Evolutionary conservation across 257 asterid genomes (phyloP).

Genomic region (Solanum etuberosum): DNA sequence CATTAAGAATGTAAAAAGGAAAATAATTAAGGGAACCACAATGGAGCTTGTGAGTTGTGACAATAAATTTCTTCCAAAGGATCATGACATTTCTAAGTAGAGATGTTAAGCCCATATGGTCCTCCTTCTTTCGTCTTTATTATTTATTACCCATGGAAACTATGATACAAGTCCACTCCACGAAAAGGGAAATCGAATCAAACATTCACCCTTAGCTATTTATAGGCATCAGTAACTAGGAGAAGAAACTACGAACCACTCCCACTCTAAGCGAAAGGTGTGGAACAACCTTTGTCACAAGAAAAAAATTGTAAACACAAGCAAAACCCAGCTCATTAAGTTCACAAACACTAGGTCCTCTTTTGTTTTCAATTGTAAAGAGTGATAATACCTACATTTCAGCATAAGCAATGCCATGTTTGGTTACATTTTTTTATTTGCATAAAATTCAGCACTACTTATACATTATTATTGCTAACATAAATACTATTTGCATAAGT

Average conservation of each 20-base stretch:
- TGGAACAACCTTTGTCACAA: neutral
- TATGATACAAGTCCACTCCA: neutral
- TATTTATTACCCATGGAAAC: neutral
- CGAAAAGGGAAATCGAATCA: neutral
- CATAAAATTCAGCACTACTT: neutral
- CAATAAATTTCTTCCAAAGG: neutral
- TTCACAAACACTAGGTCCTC: neutral
- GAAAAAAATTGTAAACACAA: neutral
- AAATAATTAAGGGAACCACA: neutral
- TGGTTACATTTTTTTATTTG: neutral
- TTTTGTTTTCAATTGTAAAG: neutral
- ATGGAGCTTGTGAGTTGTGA: neutral
- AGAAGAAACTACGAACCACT: neutral
- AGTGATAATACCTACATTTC: neutral
- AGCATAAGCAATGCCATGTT: neutral
- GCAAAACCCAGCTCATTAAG: neutral
- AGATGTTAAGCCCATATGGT: neutral
- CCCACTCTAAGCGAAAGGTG: neutral
- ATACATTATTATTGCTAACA: neutral
- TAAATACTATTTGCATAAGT: neutral
- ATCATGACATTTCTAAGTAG: neutral
- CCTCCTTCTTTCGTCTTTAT: neutral
- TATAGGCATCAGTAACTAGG: neutral
- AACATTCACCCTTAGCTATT: neutral
- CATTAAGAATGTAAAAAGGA: neutral